Percentiles rank a stretch among this genome's conserved stretches.
These are phyloP conservation scores for Ilex asprella DNA, from an alignment of 257 asterid genomes.

Conservation along the genomic window DNA sequence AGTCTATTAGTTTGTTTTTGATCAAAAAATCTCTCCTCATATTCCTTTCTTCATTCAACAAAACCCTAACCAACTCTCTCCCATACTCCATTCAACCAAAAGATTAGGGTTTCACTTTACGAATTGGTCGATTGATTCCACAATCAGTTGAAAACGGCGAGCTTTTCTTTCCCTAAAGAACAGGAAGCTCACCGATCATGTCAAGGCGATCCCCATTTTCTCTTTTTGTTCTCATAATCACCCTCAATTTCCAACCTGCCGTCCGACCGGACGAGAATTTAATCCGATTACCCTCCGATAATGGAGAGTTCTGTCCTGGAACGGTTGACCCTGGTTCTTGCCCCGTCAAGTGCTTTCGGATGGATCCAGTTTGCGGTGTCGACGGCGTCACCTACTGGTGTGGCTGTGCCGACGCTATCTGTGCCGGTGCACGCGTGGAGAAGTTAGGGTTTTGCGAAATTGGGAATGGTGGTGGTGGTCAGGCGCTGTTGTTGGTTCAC, in stretches of 20 bases:
- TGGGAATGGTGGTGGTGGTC: constrained; percentile 61
- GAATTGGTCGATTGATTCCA: no score
- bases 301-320: constrained; percentile 40
- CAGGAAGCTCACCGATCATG: neutral
- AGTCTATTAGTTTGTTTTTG: no score
- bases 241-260: constrained; percentile 56
- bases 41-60: no score
- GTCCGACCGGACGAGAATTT: constrained; percentile 21
- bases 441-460: constrained; percentile 68
- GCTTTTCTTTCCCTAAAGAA: no score
- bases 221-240: constrained; percentile 24
- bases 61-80: no score
- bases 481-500: constrained; percentile 9
- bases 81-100: no score
- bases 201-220: constrained; percentile 12
- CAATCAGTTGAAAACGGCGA: no score
- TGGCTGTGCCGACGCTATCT: constrained; percentile 88
- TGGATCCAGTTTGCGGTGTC: constrained; percentile 91
- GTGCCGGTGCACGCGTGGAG: constrained; percentile 68
- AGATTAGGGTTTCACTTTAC: no score
- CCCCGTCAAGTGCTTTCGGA: constrained; percentile 81
- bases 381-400: constrained; percentile 93
- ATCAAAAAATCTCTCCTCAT: no score
- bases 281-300: constrained; percentile 19
- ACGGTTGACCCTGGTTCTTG: constrained; percentile 28